Percentiles rank a stretch among this genome's conserved stretches.
Evolutionary conservation across 164 flowering plant species (phyloP).

Genomic region (Stephania yunnanensis): DNA sequence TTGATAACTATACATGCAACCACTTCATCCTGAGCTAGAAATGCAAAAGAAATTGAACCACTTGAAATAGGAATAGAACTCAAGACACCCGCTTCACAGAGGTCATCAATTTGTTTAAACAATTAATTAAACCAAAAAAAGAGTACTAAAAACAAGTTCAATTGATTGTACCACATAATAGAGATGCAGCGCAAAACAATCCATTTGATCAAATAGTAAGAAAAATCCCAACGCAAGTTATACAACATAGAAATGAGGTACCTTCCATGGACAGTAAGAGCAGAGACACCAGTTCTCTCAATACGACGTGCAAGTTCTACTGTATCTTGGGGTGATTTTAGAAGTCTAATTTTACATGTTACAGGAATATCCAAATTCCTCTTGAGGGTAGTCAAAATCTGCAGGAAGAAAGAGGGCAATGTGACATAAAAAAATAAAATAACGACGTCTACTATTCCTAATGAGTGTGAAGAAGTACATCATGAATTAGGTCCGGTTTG

Average conservation of each 20-base stretch:
- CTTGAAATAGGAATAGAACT: too few species aligned
- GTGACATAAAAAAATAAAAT: background rate
- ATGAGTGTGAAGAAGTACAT: slow-evolving; percentile 41
- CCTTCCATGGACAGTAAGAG: slow-evolving; percentile 98
- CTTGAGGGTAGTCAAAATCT: slow-evolving; percentile 85
- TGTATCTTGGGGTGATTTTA: slow-evolving; percentile 64
- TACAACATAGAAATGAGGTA: slow-evolving; percentile 13
- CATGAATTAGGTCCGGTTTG: slow-evolving; percentile 90
- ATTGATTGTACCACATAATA: too few species aligned
- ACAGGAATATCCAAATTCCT: slow-evolving; percentile 72
- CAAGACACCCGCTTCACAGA: too few species aligned
- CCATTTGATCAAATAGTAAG: background rate
- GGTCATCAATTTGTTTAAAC: too few species aligned
- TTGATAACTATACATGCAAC: too few species aligned
- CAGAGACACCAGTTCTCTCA: slow-evolving; percentile 90
- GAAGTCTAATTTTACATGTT: slow-evolving; percentile 89
- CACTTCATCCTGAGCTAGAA: too few species aligned
- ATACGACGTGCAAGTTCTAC: slow-evolving; percentile 77
- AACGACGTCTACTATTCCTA: background rate
- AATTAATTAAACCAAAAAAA: too few species aligned
- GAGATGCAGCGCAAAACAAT: background rate
- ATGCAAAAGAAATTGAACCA: too few species aligned
- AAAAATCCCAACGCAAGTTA: background rate
- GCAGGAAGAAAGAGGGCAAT: slow-evolving; percentile 13
- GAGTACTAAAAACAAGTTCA: too few species aligned